phyloP scores from a whole-genome alignment of 306 rosid genomes.

The Quercus robur region DNA sequence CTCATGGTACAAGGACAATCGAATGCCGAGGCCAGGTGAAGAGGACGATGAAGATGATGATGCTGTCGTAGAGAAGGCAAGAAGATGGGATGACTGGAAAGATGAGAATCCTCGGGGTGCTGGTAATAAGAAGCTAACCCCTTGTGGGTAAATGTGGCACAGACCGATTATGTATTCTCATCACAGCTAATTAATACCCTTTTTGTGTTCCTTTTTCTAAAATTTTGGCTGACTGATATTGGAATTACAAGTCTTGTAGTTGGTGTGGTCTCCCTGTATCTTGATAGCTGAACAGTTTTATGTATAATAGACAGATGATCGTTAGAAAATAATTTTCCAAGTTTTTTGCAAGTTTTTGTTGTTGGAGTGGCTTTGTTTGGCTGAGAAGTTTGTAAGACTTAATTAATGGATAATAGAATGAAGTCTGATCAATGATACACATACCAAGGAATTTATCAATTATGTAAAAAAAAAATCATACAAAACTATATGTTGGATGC shows the following conservation, averaged over 20 bases:
- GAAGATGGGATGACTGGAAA: slow-evolving; percentile 98
- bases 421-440: no score
- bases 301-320: neutral
- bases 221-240: neutral
- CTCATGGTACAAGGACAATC: slow-evolving; percentile 73
- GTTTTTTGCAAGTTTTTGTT: neutral
- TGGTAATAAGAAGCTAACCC: slow-evolving; percentile 92
- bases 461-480: no score
- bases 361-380: neutral
- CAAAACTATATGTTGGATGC: no score
- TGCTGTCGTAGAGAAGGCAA: slow-evolving; percentile 81
- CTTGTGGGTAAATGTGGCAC: slow-evolving; percentile 60
- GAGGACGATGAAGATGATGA: slow-evolving; percentile 81
- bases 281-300: neutral
- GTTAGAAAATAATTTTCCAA: neutral
- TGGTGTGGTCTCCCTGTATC: neutral
- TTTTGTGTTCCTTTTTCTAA: neutral
- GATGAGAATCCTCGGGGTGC: slow-evolving; percentile 97
- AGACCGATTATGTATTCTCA: neutral
- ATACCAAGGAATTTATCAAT: no score
- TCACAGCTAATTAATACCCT: neutral
- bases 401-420: no score
- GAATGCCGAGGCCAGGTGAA: slow-evolving; percentile 46
- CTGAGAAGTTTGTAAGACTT: no score
- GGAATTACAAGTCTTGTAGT: neutral